Evolutionary conservation across 2,329 filamentous ascomycete genomes (phyloP), one percentile per base, ranked within the genome.

Genomic region (Alternaria sp.): DNA sequence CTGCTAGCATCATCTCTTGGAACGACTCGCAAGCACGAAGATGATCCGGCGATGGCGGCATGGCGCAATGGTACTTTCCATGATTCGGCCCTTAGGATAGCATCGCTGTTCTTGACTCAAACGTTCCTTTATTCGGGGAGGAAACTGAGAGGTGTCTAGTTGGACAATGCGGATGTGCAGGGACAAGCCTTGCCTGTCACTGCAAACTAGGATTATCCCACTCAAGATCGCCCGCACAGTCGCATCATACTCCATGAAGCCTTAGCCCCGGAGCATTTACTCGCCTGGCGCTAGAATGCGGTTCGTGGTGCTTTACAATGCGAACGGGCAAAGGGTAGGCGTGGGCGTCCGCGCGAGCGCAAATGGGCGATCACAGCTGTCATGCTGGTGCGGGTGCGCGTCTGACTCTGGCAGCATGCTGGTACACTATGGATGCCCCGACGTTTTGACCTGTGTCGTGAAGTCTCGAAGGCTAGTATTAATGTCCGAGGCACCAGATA

Each of bases 311-410:
- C 49, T 48, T 25, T 40, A 25, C 36, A 49, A 57, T 61, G 59
- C 54, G 58, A 60, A 60, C 58, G 54, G 58, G 56, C 58, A 51
- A 52, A 60, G 46, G 46, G 58, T 57, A 44, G 58, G 54, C 58
- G 18, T 56, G 57, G 40, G 57, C 57, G 57, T 51, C 51, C 38
- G 58, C 38, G 49, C 48, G 54, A 49, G 38, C 40, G 22, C 46
- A 48, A 53, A 57, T 45, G 48, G 67, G 63, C 68, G 66, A 68
- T 69, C 65, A 70, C 65, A 66, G 68, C 63, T 66, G 65, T 71
- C 57, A 68, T 62, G 36, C 48, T 38, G 43, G 46, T 51, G 12
- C 32, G 46, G 58, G 45, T 43, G 41, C 36, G 41, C 36, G 50
- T 30, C 32, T 60, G 64, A 61, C 57, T 60, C 60, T 57, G 60